phyloP scores from a whole-genome alignment of 75 land plant genomes.

The Pseudotsuga menziesii region DNA sequence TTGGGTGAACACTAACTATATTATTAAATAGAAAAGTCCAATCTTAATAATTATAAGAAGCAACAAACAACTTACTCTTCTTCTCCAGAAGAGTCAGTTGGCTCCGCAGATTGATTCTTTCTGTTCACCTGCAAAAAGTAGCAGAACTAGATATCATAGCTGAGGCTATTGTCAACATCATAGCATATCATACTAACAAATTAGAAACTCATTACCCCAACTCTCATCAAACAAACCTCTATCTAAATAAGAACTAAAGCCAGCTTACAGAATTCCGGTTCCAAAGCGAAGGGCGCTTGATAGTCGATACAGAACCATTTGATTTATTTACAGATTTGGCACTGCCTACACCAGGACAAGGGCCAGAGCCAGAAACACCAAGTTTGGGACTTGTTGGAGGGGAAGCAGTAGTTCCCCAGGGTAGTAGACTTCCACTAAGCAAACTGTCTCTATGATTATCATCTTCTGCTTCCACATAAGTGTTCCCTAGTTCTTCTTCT shows the following conservation, averaged over 20 bases:
- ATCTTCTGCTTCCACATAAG: slow-evolving; percentile 14
- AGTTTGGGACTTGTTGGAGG: slow-evolving; percentile 31
- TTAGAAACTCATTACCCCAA: neutral
- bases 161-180: neutral
- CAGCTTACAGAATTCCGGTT: slow-evolving; percentile 54
- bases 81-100: slow-evolving; percentile 84
- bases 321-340: slow-evolving; percentile 36
- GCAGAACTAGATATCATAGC: neutral
- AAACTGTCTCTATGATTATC: slow-evolving; percentile 14
- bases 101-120: slow-evolving; percentile 64
- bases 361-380: slow-evolving; percentile 21
- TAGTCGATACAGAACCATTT: slow-evolving; percentile 30
- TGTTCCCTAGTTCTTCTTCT: slow-evolving; percentile 19
- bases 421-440: slow-evolving; percentile 30
- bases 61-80: slow-evolving; percentile 58
- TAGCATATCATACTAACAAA: neutral
- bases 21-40: neutral
- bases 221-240: slow-evolving; percentile 13
- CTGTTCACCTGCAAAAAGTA: slow-evolving; percentile 42
- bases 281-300: slow-evolving; percentile 72
- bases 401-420: slow-evolving; percentile 62
- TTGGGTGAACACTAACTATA: neutral
- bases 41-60: neutral
- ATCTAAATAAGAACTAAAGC: slow-evolving; percentile 1
- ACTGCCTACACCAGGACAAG: slow-evolving; percentile 20